These are phyloP conservation scores for Fusarium irregulare DNA, from an alignment of 2,329 filamentous ascomycete genomes.

Conservation along the genomic window DNA sequence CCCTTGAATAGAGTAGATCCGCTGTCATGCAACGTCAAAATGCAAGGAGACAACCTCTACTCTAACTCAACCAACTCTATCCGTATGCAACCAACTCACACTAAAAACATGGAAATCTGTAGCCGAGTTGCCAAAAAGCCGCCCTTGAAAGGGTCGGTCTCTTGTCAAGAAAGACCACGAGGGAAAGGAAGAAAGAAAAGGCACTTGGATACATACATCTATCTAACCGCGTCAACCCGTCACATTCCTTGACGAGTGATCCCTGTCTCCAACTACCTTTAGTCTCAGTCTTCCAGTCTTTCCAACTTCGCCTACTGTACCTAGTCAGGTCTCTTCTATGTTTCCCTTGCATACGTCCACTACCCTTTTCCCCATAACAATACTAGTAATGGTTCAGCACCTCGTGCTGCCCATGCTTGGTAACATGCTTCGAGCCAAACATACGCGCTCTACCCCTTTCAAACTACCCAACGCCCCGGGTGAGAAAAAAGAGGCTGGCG, in stretches of 20 bases:
- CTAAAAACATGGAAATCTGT: not conserved
- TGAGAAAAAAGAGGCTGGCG: not conserved
- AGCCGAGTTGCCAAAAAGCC: not conserved
- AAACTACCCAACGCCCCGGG: not conserved
- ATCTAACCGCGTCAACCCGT: not conserved
- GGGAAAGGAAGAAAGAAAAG: not conserved
- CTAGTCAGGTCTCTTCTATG: not conserved
- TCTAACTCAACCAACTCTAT: not conserved
- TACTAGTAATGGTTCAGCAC: conserved; percentile 8
- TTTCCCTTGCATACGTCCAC: conserved; percentile 13
- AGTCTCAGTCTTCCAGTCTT: not conserved
- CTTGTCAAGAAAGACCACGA: not conserved
- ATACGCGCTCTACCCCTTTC: not conserved
- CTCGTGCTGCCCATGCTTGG: conserved; percentile 16
- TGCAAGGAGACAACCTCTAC: conserved; percentile 9
- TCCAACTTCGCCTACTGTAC: not conserved
- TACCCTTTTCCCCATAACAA: not conserved
- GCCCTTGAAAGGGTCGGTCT: not conserved
- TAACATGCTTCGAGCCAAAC: not conserved
- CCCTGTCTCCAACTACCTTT: conserved; percentile 12
- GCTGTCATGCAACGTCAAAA: conserved; percentile 23
- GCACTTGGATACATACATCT: not conserved
- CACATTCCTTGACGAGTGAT: conserved; percentile 14
- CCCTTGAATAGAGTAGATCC: conserved; percentile 1
- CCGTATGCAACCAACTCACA: not conserved